Percentiles rank a stretch among this genome's conserved stretches.
These are phyloP conservation scores for Coleophoma cylindrospora DNA, from an alignment of 2,329 filamentous ascomycete species.

Conservation along the genomic window DNA sequence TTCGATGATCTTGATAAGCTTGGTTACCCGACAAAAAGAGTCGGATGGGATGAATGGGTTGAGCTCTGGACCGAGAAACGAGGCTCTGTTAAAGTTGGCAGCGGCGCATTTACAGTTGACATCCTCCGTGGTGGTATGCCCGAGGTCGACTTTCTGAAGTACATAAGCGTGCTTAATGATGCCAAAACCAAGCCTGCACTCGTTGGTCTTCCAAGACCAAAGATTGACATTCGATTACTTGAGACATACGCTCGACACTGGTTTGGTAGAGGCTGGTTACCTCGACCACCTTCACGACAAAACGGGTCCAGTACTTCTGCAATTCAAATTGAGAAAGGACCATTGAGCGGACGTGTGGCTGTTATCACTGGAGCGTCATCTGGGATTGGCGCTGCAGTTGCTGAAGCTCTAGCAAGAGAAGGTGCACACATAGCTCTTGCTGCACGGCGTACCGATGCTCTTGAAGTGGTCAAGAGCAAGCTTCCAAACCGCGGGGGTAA, in stretches of 20 bases:
- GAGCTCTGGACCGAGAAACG: constrained; percentile 67
- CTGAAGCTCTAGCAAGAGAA: constrained; percentile 61
- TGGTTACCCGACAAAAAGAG: constrained; percentile 63
- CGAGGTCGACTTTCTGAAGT: constrained; percentile 63
- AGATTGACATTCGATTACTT: constrained; percentile 64
- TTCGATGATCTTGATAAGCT: constrained; percentile 61
- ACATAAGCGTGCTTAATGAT: constrained; percentile 71
- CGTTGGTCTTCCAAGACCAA: constrained; percentile 53
- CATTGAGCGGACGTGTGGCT: constrained; percentile 64
- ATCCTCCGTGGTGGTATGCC: constrained; percentile 80
- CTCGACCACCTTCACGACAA: constrained; percentile 50
- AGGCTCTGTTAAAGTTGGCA: constrained; percentile 56
- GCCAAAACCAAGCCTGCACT: constrained; percentile 59
- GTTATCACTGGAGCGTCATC: constrained; percentile 77
- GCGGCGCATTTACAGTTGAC: constrained; percentile 71
- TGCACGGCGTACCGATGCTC: constrained; percentile 63
- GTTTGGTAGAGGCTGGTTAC: constrained; percentile 74
- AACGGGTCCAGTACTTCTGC: constrained; percentile 37
- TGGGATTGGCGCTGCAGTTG: constrained; percentile 73
- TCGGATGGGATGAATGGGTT: constrained; percentile 72
- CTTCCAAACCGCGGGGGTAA: constrained; percentile 55
- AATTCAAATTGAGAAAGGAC: constrained; percentile 44
- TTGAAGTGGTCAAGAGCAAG: constrained; percentile 61
- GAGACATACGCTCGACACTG: constrained; percentile 77
- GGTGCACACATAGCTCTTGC: constrained; percentile 69